These are phyloP conservation scores for Geotrichum histeridarum DNA, from an alignment of 1,139 yeast species.

Conservation along the genomic window DNA sequence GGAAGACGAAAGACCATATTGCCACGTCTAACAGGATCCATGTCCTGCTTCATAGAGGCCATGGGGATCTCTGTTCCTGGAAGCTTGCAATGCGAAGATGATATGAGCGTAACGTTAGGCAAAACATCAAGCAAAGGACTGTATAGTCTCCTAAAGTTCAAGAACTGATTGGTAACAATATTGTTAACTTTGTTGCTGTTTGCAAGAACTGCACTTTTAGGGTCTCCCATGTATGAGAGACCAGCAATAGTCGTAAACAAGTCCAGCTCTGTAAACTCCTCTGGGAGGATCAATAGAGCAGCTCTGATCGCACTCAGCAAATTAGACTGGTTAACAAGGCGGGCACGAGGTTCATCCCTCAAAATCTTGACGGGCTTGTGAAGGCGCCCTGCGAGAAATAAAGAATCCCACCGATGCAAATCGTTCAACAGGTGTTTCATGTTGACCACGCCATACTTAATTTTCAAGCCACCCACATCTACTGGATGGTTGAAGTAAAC, in stretches of 20 bases:
- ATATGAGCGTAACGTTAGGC: slow-evolving; percentile 33
- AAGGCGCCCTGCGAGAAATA: slow-evolving; percentile 86
- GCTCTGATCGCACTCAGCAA: slow-evolving; percentile 71
- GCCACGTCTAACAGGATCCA: slow-evolving; percentile 37
- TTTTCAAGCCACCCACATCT: slow-evolving; percentile 53
- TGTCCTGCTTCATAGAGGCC: slow-evolving; percentile 38
- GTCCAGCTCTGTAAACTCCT: slow-evolving; percentile 53
- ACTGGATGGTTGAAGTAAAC: slow-evolving; percentile 91
- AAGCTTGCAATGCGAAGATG: slow-evolving; percentile 22
- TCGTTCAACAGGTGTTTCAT: slow-evolving; percentile 58
- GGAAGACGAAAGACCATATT: slow-evolving; percentile 47
- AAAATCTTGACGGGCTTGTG: slow-evolving; percentile 88
- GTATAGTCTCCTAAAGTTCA: slow-evolving; percentile 64
- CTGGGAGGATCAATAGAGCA: slow-evolving; percentile 55
- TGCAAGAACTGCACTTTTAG: slow-evolving; percentile 81
- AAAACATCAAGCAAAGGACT: slow-evolving; percentile 57
- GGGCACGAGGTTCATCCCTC: slow-evolving; percentile 55
- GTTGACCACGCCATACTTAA: slow-evolving; percentile 85
- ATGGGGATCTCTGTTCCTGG: slow-evolving; percentile 25
- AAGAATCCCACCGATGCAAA: slow-evolving; percentile 72
- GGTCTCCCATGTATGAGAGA: slow-evolving; percentile 88
- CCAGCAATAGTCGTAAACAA: slow-evolving; percentile 74
- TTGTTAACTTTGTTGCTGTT: slow-evolving; percentile 83
- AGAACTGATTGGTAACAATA: slow-evolving; percentile 73
- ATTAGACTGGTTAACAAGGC: slow-evolving; percentile 68